phyloP scores from a whole-genome alignment of 345 rosid species.

The Linum tenue region DNA sequence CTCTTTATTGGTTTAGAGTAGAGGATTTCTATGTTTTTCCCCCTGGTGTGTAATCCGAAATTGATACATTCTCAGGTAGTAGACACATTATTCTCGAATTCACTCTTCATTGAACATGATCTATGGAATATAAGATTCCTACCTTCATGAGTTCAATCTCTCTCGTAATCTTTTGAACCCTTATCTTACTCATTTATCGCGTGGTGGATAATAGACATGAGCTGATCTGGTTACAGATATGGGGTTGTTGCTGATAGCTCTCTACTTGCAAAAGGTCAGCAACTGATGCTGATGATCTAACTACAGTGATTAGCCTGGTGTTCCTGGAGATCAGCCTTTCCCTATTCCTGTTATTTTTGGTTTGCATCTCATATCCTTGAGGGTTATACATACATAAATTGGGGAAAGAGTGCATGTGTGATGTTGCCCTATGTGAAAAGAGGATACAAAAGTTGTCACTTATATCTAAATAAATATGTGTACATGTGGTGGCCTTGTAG shows the following conservation, averaged over 20 bases:
- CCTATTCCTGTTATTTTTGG: background rate
- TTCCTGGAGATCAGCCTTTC: background rate
- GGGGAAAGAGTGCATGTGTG: background rate
- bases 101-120: background rate
- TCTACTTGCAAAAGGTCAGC: background rate
- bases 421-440: background rate
- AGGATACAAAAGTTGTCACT: background rate
- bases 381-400: background rate
- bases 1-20: background rate
- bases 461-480: background rate
- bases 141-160: slow-evolving; percentile 6
- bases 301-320: background rate
- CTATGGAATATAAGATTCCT: slow-evolving; percentile 1
- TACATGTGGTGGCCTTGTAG: background rate
- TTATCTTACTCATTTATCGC: background rate
- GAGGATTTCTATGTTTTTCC: background rate
- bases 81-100: background rate
- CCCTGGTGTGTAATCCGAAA: background rate
- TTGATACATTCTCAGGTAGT: background rate
- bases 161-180: background rate
- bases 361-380: background rate
- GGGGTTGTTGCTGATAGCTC: background rate
- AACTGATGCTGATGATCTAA: background rate
- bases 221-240: background rate
- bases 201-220: too few relatives aligned